Base-by-base conservation (phyloP, 306 rosid species). In the Quercus cerris region DNA sequence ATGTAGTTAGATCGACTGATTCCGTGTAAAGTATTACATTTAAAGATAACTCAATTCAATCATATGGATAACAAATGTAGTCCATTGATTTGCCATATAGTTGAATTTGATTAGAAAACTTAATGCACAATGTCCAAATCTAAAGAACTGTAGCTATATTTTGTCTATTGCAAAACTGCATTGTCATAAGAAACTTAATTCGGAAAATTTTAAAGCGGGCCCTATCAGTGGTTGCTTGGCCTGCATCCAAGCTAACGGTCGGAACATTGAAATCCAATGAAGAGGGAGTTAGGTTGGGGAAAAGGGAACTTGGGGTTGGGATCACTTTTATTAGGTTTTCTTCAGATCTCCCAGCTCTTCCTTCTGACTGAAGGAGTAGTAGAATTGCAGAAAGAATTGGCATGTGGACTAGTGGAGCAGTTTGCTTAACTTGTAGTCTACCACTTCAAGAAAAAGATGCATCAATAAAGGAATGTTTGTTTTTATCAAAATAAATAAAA, bases 351-450 rank as follows among this genome's bases (percentile, higher is more conserved):
- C 3, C 38, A 20, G 74, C 70, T 64, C 74, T 88, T 85, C 76
- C 85, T 76, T 88, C 70, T 78, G 69, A 84, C 66, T 58, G 11
- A 55, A 85, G 82, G 63, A 75, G 78, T 52, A 18, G 70, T 33
- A 75, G 56, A 58, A 38, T 70, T 67, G 74, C 69, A 78, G 23
- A 75, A 49, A 52, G 70, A 71, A 55, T 62, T 78, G 80, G 70
- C 74, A 73, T 80, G 59, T 71, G 74, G 15, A 22, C 74, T 70
- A 77, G 59, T 75, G 74, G 15, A 28, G 56, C 59, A 49, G 84
- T 61, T 86, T 80, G 90, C 90, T 86, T 82, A 75, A 57, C 92
- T 86, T 77, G 78, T 78, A 71, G 88, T 81, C 78, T n/a, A 79
- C 77, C 73, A 52, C 85, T 19, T n/a, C 69, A 57, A 38, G 51